phyloP scores from a whole-genome alignment of 169 alveolate genomes.

The Cryptosporidium parvum region DNA sequence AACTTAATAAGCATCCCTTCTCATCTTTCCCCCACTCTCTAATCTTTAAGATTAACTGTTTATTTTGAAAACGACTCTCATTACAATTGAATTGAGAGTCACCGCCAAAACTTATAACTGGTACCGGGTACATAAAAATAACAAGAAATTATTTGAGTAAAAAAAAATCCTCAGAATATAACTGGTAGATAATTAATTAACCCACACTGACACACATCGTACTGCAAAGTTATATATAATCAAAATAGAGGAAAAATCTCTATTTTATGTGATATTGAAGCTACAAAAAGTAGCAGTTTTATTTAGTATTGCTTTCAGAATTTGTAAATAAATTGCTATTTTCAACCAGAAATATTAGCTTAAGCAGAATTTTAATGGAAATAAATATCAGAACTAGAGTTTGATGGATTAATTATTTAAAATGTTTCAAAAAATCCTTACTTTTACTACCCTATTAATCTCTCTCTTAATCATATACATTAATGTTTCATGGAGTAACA shows the following conservation, averaged over 20 bases:
- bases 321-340: too few relatives aligned
- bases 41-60: too few relatives aligned
- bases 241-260: neutral
- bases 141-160: too few relatives aligned
- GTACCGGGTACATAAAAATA: neutral
- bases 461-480: neutral
- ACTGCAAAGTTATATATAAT: neutral
- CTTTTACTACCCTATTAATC: neutral
- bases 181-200: neutral
- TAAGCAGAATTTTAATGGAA: neutral
- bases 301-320: too few relatives aligned
- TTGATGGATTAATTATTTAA: neutral
- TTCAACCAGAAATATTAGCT: neutral
- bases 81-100: too few relatives aligned
- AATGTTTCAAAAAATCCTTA: neutral
- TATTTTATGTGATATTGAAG: neutral
- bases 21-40: too few relatives aligned
- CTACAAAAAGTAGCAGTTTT: neutral
- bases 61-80: too few relatives aligned
- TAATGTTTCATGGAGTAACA: conserved; percentile 5
- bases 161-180: neutral
- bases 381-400: too few relatives aligned
- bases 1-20: too few relatives aligned
- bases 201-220: neutral
- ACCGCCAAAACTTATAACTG: too few relatives aligned